Conservation (phyloP, 805 yeast species). For the Tetrapisispora namnaoensis region DNA sequence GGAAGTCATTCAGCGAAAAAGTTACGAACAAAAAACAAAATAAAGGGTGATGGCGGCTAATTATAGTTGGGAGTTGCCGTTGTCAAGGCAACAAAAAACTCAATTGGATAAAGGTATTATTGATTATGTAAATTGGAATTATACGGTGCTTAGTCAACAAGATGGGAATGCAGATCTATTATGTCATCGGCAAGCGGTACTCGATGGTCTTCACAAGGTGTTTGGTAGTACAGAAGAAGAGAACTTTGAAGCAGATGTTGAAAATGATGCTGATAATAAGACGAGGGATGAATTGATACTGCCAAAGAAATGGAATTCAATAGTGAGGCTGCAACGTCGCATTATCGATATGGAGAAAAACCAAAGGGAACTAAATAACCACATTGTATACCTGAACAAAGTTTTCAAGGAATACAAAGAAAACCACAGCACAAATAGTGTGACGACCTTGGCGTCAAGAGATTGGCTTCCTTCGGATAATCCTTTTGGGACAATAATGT, state of each 20-base stretch:
- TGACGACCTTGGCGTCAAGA: neutral
- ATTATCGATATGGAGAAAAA: slow-evolving; percentile 63
- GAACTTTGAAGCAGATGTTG: neutral
- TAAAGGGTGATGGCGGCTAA: neutral
- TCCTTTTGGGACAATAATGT: slow-evolving; percentile 41
- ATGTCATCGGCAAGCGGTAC: neutral
- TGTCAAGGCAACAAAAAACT: slow-evolving; percentile 8
- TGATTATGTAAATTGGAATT: slow-evolving; percentile 12
- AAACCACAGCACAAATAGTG: neutral
- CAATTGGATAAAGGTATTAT: slow-evolving; percentile 11
- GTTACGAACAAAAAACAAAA: too few relatives aligned
- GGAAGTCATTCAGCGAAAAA: neutral
- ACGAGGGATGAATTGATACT: slow-evolving; percentile 4
- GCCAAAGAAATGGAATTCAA: slow-evolving; percentile 75
- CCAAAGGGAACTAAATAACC: slow-evolving; percentile 38
- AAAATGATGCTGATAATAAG: too few relatives aligned
- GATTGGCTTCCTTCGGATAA: slow-evolving; percentile 55
- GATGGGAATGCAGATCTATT: neutral
- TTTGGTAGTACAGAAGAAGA: neutral
- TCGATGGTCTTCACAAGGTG: neutral
- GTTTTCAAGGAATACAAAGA: neutral
- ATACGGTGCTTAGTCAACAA: neutral
- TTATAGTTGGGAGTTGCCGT: slow-evolving; percentile 8
- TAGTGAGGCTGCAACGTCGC: slow-evolving; percentile 65
- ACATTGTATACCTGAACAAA: slow-evolving; percentile 24